Evolutionary conservation across 345 rosid genomes (phyloP), one percentile per base, ranked within the genome.

Genomic region (Populus euphratica): DNA sequence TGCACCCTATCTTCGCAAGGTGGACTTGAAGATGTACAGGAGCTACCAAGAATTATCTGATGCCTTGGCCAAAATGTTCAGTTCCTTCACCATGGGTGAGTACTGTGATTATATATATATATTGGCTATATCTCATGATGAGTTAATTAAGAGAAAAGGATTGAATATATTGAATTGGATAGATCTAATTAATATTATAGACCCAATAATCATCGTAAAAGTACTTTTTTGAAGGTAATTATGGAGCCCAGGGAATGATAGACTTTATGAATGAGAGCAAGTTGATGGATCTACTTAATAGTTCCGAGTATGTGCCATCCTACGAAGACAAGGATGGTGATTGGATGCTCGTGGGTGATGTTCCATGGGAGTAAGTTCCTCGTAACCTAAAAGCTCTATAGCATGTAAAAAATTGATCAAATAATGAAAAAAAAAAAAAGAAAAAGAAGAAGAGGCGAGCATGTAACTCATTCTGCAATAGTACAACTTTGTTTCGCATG

Each of bases 321-420:
- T 94, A 94, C 77, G 98, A 93, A 81, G 98, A 94, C 81, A 94
- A 91, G 87, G 98, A 93, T 70, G 98, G 98, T 2, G 98, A 94
- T 81, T 94, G 98, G 98, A 94, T 94, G 98, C 95, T 94, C 73
- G 98, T 94, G 56, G 98, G 98, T 5, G 98, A 94, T 88, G 98
- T 93, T 79, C 98, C 98, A 69, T 94, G 98, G 98, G 90, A 86
- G 98, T 94, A 83, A 79, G 98, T 88, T 75, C 73, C 74, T 78
- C 49, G 5, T 44, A 29, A 63, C 50, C 67, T 29, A 66, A 73
- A 76, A 63, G 16, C 59, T 67, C 21, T 12, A 20, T 6, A 41
- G 21, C 44, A 77, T 69, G 69, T 38, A 69, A 43, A 14, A 27
- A 21, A 49, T 33, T 49, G 2, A n/a, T 35, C 18, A 68, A 21